Base-by-base conservation (phyloP, 2,329 filamentous ascomycete genomes). In the Aspergillus persii region DNA sequence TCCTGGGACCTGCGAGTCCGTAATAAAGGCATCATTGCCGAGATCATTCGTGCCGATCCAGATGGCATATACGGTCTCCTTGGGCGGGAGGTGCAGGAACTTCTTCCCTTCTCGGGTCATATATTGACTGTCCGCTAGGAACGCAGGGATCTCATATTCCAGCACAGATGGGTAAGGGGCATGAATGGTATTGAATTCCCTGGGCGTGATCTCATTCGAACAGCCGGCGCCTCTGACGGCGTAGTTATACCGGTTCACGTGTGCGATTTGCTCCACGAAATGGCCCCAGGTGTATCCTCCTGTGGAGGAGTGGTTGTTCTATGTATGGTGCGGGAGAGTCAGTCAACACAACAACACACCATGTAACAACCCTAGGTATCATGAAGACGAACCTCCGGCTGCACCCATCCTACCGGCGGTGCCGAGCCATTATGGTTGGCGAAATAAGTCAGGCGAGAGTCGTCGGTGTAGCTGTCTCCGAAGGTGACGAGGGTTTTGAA, bases 11-110 rank as follows among this genome's bases (percentile, higher is more conserved):
- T 91, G 87, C 27, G 79, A 80, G 69, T 91, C 88, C 4, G 82
- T 85, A 33, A 93, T 72, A 69, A 92, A 89, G 8, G 83, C 88
- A 54, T 80, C 74, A 58, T 79, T 80, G 26, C 90, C 89, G 8
- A 94, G 78, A 68, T 95, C 90, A 69, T 94, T 94, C 27, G 89
- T 92, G 3, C 90, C 90, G 66, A 93, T 92, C 89, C 89, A 93
- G 53, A 93, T 83, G 1, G 86, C 82, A 68, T 92, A 93, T 2
- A 91, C 86, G 0, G 89, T 91, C 62, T 87, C 86, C 31, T 83
- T 75, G 1, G 81, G 66, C 2, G 78, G 80, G 50, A 78, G 76
- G 36, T 73, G 69, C 58, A 83, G 73, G 68, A 77, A 70, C 52
- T 54, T 54, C 11, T 60, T 48, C 0, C 65, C 66, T 1, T 53